These are phyloP conservation scores for Alternaria tenuissima DNA, from an alignment of 2,329 filamentous ascomycete species.

Conservation along the genomic window DNA sequence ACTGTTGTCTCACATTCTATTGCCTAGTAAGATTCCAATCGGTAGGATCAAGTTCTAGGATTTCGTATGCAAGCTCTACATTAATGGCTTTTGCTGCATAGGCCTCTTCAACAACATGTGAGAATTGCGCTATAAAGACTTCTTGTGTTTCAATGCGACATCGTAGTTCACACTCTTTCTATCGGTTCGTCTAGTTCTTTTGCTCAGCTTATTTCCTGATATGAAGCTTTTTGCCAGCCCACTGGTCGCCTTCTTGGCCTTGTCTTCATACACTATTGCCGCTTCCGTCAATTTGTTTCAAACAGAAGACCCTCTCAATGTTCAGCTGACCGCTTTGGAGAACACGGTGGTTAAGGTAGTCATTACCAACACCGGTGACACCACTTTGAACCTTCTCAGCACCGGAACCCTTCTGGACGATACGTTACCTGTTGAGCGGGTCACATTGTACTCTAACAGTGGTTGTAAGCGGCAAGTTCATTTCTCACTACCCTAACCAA, in stretches of 20 bases:
- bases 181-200: neutral
- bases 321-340: conserved; percentile 57
- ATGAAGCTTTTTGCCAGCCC: neutral
- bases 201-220: neutral
- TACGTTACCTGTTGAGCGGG: conserved; percentile 61
- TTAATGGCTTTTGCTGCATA: neutral
- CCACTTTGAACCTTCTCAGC: conserved; percentile 62
- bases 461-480: neutral
- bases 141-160: neutral
- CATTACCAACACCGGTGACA: conserved; percentile 63
- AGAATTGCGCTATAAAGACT: neutral
- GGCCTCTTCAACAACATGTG: neutral
- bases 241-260: neutral
- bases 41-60: fast-evolving
- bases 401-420: conserved; percentile 63
- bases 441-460: conserved; percentile 61
- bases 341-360: conserved; percentile 64
- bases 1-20: no score
- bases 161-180: neutral
- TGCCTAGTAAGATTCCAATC: fast-evolving
- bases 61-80: neutral
- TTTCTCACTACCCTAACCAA: neutral
- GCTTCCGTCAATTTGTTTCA: neutral
- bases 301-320: conserved; percentile 24
- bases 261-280: neutral